A percentile compares a stretch with the other conserved stretches of the same genome.
Evolutionary conservation across 2,329 filamentous ascomycete species (phyloP).

Genomic region (Amylocarpus encephaloides): DNA sequence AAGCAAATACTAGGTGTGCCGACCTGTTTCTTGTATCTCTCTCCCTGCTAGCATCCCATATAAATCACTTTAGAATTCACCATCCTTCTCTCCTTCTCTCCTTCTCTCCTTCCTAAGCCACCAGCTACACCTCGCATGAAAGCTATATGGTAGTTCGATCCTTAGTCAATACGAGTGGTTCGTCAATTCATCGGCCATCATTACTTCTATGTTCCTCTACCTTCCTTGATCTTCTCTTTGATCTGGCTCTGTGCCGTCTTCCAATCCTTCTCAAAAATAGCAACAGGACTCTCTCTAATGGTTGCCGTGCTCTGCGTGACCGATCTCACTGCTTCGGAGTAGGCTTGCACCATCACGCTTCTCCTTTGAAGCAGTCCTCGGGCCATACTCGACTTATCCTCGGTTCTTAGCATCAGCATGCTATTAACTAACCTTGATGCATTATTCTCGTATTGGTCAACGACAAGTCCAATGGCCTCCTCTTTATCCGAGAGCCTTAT

Average conservation of each 20-base stretch:
- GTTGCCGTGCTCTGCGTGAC: slow-evolving; percentile 13
- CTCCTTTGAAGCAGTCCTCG: slow-evolving; percentile 17
- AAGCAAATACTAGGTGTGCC: too few species aligned
- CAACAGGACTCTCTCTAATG: slow-evolving; percentile 14
- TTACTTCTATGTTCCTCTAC: slow-evolving; percentile 7
- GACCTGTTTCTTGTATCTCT: too few species aligned
- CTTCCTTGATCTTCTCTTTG: slow-evolving; percentile 15
- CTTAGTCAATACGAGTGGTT: not conserved
- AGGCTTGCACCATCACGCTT: slow-evolving; percentile 17
- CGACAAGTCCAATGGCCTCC: slow-evolving; percentile 25
- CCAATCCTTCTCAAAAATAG: slow-evolving; percentile 23
- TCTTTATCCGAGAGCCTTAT: slow-evolving; percentile 26
- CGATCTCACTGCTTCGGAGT: slow-evolving; percentile 15
- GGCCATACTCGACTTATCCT: slow-evolving; percentile 15
- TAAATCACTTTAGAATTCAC: not conserved
- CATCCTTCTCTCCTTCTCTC: not conserved
- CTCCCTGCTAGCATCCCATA: too few species aligned
- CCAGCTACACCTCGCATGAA: not conserved
- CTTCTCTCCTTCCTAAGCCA: not conserved
- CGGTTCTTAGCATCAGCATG: slow-evolving; percentile 14
- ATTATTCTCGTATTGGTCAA: slow-evolving; percentile 27
- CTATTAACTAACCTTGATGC: slow-evolving; percentile 22
- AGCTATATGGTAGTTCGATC: not conserved
- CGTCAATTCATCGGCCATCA: not conserved
- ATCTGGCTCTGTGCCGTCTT: slow-evolving; percentile 21